Percentiles rank a stretch among this genome's conserved stretches.
Conservation (phyloP, 2,329 filamentous ascomycete genomes). For the Diaporthe australafricana region DNA sequence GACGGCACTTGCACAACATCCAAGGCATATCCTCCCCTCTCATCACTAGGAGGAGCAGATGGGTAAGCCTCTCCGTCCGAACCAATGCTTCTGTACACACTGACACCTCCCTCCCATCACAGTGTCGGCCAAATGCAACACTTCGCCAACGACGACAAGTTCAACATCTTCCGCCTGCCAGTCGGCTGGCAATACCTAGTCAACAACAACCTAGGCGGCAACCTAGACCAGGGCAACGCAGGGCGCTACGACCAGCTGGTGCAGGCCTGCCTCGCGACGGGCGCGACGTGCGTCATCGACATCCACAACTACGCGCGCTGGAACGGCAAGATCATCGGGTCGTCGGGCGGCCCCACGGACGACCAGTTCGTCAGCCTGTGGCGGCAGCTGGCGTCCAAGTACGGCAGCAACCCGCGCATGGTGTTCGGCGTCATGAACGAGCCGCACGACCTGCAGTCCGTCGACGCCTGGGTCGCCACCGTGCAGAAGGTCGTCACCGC, state of each 20-base stretch:
- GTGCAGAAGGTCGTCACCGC: conserved; percentile 73
- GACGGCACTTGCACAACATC: conserved; percentile 53
- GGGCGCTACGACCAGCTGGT: conserved; percentile 61
- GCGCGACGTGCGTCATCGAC: conserved; percentile 62
- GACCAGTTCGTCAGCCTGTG: conserved; percentile 70
- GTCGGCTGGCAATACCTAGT: conserved; percentile 66
- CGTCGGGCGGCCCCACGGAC: conserved; percentile 63
- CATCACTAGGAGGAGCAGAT: conserved; percentile 19
- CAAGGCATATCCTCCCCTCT: conserved; percentile 31
- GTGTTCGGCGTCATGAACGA: conserved; percentile 76
- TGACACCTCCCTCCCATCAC: conserved; percentile 6
- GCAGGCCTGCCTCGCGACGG: conserved; percentile 59
- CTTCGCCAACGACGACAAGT: conserved; percentile 62
- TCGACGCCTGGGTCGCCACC: conserved; percentile 65
- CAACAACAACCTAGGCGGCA: conserved; percentile 54
- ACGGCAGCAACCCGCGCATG: conserved; percentile 62
- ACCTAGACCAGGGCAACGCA: conserved; percentile 54
- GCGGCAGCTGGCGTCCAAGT: conserved; percentile 66
- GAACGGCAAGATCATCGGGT: conserved; percentile 71
- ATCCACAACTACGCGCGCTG: conserved; percentile 58
- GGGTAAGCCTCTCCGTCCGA: conserved; percentile 40
- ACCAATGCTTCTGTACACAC: conserved; percentile 43
- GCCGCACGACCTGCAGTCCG: conserved; percentile 66
- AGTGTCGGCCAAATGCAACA: conserved; percentile 64
- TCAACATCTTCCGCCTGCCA: conserved; percentile 68